Evolutionary conservation across 495 filamentous ascomycete species (phyloP).

Genomic region (Neurospora tetraspora): DNA sequence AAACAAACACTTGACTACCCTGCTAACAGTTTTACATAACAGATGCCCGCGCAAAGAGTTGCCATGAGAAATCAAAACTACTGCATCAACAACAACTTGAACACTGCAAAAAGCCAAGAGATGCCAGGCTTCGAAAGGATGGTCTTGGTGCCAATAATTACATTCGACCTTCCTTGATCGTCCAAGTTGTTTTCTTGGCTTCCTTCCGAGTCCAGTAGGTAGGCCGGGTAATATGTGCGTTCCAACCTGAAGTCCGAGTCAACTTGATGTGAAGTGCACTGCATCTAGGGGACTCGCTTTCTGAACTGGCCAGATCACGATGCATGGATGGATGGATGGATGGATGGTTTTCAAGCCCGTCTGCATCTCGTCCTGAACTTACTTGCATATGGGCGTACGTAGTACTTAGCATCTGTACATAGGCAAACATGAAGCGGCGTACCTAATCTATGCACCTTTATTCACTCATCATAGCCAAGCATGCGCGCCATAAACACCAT

Average conservation of each 20-base stretch:
- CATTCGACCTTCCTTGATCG: not conserved
- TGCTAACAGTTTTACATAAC: not conserved
- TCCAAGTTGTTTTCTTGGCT: not conserved
- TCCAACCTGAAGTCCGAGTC: not conserved
- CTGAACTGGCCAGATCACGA: not conserved
- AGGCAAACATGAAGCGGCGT: not conserved
- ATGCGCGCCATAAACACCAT: not conserved
- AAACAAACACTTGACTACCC: not conserved
- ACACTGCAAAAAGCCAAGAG: not conserved
- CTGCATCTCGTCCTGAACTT: too few relatives aligned
- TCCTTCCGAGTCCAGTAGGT: not conserved
- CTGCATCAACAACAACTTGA: not conserved
- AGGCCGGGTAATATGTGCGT: not conserved
- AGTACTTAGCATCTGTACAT: too few relatives aligned
- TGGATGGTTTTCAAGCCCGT: too few relatives aligned
- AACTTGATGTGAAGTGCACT: not conserved
- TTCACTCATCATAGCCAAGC: not conserved
- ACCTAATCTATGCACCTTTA: not conserved
- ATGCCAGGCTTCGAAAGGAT: not conserved
- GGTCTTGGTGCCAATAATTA: not conserved
- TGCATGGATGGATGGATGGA: too few relatives aligned
- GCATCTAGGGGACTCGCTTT: not conserved
- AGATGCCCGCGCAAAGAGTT: not conserved
- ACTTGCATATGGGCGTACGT: not conserved
- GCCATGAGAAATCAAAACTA: not conserved